Evolutionary conservation across 768 basidiomycete genomes (phyloP), one percentile per base, ranked within the genome.

Genomic region (Auriscalpium vulgare): DNA sequence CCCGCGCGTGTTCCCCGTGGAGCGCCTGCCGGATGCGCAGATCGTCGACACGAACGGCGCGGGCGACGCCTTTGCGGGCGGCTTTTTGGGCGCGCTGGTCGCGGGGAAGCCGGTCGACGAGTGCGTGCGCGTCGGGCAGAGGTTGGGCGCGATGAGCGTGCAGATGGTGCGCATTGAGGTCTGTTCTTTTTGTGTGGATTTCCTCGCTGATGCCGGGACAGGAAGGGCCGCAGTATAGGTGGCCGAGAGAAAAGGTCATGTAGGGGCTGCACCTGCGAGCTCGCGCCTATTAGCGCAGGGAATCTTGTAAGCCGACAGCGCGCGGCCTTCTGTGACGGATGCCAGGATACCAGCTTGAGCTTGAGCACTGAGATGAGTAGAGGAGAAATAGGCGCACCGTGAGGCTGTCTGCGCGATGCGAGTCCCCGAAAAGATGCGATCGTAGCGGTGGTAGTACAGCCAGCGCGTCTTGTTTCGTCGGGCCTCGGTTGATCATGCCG

Each of bases 21-120:
- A 74, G 51, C 72, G 77, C 40, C 73, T 95, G 56, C 63, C 66
- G 48, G 76, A 78, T 53, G 78, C 74, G 43, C 65, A 85, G 69
- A 94, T 97, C 62, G 87, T 97, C 56, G 95, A 99, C 69, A 98
- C 95, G 50, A 99, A 99, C 71, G 97, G 91, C 51, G 95, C 97
- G 17, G 95, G 95, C 44, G 95, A 99, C 69, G 92, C 91, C 44
- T 98, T 99, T 64, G 93, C 94, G 21, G 95, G 95, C 56, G 95
- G 91, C 38, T 95, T 98, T 80, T 71, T 97, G 51, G 95, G 91
- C 51, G 95, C 87, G 2, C 77, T 82, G 54, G 84, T 91, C 52
- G 69, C 79, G 38, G 94, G 92, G 11, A 97, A 91, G 78, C 72
- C 67, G 29, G 65, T 91, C 29, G 84, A 87, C 17, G 85, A 92